phyloP scores from a whole-genome alignment of 768 basidiomycete genomes.

The Tricholoma matsutake region DNA sequence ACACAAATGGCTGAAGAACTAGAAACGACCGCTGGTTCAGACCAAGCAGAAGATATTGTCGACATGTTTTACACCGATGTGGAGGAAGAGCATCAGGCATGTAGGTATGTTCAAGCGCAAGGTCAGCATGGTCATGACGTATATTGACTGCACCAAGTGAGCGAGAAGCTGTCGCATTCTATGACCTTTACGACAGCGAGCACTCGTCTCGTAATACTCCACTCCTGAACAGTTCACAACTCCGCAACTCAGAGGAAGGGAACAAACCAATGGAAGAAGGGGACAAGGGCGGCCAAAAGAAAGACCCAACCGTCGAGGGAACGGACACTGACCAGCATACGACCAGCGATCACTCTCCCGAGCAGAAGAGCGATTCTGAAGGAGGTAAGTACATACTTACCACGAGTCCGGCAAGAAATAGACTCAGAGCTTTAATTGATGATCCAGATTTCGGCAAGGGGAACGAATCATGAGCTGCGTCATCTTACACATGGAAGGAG shows the following conservation, averaged over 20 bases:
- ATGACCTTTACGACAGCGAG: background rate
- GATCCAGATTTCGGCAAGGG: background rate
- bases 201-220: background rate
- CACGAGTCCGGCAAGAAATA: background rate
- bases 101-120: background rate
- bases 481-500: background rate
- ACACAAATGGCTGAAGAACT: background rate
- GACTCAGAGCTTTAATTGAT: background rate
- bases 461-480: background rate
- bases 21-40: background rate
- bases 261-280: background rate
- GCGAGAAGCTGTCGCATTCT: constrained; percentile 1
- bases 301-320: background rate
- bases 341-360: background rate
- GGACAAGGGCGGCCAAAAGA: background rate
- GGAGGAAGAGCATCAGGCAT: background rate
- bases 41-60: background rate
- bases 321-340: background rate
- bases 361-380: background rate
- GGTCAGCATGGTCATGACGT: background rate
- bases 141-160: constrained; percentile 1
- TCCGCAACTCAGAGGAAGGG: background rate
- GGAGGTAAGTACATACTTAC: background rate
- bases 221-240: background rate
- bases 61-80: background rate